Percentiles rank a stretch among this genome's conserved stretches.
These are phyloP conservation scores for Conringia planisiliqua DNA, from an alignment of 345 rosid species.

Conservation along the genomic window DNA sequence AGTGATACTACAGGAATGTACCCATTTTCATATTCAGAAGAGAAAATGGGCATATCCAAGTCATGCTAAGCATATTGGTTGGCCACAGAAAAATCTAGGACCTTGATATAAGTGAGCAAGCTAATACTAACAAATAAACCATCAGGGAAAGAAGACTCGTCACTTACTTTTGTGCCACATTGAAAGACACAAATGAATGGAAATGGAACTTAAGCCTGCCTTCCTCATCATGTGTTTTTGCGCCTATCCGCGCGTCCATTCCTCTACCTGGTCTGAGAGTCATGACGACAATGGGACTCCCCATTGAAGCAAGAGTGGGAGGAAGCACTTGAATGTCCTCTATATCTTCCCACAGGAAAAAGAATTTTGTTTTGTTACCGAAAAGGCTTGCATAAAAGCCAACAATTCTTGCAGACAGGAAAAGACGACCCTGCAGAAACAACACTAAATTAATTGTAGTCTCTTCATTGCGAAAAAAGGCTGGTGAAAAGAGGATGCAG, in stretches of 20 bases:
- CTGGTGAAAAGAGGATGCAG: background rate
- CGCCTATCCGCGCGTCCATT: conserved; percentile 87
- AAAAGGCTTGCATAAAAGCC: conserved; percentile 92
- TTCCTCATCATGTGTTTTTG: conserved; percentile 80
- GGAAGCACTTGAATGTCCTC: conserved; percentile 77
- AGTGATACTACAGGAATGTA: background rate
- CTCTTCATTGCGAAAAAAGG: background rate
- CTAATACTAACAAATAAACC: background rate
- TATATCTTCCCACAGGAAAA: conserved; percentile 96
- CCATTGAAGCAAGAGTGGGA: conserved; percentile 91
- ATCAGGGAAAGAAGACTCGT: conserved; percentile 7
- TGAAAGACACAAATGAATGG: conserved; percentile 94
- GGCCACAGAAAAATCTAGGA: conserved; percentile 1
- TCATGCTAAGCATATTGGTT: background rate
- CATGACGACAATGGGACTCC: conserved; percentile 77
- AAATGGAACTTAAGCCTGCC: conserved; percentile 93
- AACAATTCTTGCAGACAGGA: conserved; percentile 87
- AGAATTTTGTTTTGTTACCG: conserved; percentile 88
- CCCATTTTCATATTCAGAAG: background rate
- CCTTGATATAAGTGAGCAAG: background rate
- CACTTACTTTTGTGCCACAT: conserved; percentile 76
- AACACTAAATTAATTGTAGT: background rate
- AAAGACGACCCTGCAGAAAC: conserved; percentile 73
- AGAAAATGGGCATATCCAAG: background rate
- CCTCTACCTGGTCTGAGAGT: conserved; percentile 81